Conservation (phyloP, 2,329 filamentous ascomycete species). For the Helicocarpus griseus region DNA sequence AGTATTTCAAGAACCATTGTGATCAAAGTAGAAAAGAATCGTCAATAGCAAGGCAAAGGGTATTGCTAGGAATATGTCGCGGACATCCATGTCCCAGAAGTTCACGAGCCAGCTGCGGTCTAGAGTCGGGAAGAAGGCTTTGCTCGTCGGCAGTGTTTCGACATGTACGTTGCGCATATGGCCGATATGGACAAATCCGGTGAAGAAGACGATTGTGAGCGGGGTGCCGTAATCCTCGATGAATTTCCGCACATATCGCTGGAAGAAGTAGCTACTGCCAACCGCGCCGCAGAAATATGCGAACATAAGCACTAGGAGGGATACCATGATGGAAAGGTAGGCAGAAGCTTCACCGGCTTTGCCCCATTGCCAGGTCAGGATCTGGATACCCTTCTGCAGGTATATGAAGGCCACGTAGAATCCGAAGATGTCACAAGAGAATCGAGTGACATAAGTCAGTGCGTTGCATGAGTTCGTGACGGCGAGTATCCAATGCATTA, state of each 20-base stretch:
- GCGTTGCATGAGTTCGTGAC: constrained; percentile 80
- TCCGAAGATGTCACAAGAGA: constrained; percentile 88
- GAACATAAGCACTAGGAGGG: constrained; percentile 66
- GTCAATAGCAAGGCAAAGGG: constrained; percentile 78
- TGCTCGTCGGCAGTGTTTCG: constrained; percentile 63
- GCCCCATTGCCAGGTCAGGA: constrained; percentile 64
- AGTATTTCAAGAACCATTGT: constrained; percentile 53
- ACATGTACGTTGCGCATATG: constrained; percentile 65
- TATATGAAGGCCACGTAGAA: constrained; percentile 93
- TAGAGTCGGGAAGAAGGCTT: constrained; percentile 67
- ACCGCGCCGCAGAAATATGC: constrained; percentile 66
- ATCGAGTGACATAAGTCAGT: constrained; percentile 80
- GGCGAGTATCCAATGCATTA: constrained; percentile 77
- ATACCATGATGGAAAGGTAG: constrained; percentile 68
- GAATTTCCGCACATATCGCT: constrained; percentile 66
- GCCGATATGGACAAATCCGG: constrained; percentile 78
- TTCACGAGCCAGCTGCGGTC: constrained; percentile 67
- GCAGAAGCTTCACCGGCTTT: constrained; percentile 49
- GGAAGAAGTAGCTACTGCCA: constrained; percentile 62
- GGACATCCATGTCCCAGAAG: constrained; percentile 67
- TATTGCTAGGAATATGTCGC: constrained; percentile 72
- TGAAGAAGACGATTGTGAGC: constrained; percentile 75
- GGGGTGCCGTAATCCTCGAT: constrained; percentile 86
- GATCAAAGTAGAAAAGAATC: constrained; percentile 81
- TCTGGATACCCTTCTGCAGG: constrained; percentile 81